These are phyloP conservation scores for Glarea lozoyensis DNA, from an alignment of 495 filamentous ascomycete species.

Conservation along the genomic window DNA sequence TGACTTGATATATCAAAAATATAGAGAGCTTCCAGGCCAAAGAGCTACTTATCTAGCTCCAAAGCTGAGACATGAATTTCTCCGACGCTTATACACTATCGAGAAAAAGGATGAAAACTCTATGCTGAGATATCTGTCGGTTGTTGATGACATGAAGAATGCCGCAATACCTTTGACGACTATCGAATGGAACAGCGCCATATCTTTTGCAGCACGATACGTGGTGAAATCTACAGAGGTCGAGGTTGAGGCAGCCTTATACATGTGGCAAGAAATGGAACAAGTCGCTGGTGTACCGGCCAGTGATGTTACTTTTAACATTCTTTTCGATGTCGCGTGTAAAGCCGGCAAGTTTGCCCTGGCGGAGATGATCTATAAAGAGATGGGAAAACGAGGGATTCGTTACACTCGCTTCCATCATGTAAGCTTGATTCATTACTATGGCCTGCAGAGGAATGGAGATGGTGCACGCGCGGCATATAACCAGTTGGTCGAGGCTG, in stretches of 20 bases:
- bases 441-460: slow-evolving; percentile 61
- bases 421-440: slow-evolving; percentile 71
- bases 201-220: slow-evolving; percentile 67
- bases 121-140: slow-evolving; percentile 73
- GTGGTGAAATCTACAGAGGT: slow-evolving; percentile 49
- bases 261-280: slow-evolving; percentile 89
- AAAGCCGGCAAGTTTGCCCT: slow-evolving; percentile 75
- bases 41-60: slow-evolving; percentile 56
- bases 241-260: slow-evolving; percentile 64
- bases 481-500: slow-evolving; percentile 62
- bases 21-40: slow-evolving; percentile 52
- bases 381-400: slow-evolving; percentile 64
- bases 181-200: slow-evolving; percentile 73
- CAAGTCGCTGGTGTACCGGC: slow-evolving; percentile 50
- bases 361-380: slow-evolving; percentile 72
- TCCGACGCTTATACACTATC: slow-evolving; percentile 58
- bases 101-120: slow-evolving; percentile 43
- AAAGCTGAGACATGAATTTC: slow-evolving; percentile 49
- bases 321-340: slow-evolving; percentile 81
- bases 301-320: slow-evolving; percentile 74
- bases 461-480: slow-evolving; percentile 64
- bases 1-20: slow-evolving; percentile 48
- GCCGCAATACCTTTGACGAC: slow-evolving; percentile 52
- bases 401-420: slow-evolving; percentile 64
- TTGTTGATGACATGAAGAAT: slow-evolving; percentile 74